These are phyloP conservation scores for Penicillium lividum DNA, from an alignment of 495 filamentous ascomycete species.

Conservation along the genomic window DNA sequence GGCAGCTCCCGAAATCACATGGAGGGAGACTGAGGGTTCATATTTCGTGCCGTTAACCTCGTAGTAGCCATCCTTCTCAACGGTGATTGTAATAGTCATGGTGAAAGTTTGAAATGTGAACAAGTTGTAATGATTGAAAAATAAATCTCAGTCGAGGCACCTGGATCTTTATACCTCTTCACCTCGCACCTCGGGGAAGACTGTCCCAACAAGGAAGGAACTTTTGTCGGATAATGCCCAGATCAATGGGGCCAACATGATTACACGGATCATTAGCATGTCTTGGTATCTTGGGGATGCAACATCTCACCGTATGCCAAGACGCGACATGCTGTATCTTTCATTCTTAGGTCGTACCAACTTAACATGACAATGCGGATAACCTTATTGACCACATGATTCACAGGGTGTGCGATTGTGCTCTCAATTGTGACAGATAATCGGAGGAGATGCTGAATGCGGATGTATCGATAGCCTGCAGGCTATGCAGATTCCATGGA, in stretches of 20 bases:
- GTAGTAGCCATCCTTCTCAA: slow-evolving; percentile 42
- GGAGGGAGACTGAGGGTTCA: slow-evolving; percentile 35
- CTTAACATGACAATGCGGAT: slow-evolving; percentile 8
- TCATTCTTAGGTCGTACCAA: slow-evolving; percentile 23
- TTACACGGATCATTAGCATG: slow-evolving; percentile 10
- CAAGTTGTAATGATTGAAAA: neutral
- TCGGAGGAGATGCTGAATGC: neutral
- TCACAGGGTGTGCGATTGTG: neutral
- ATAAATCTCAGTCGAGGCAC: neutral
- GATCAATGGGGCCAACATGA: slow-evolving; percentile 5
- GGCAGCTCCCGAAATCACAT: slow-evolving; percentile 42
- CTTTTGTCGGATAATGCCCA: neutral
- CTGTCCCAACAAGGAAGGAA: neutral
- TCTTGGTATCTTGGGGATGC: slow-evolving; percentile 25
- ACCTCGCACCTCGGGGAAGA: neutral
- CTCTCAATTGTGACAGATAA: neutral
- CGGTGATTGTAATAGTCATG: slow-evolving; percentile 40
- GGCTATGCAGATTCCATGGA: neutral
- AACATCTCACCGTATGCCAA: slow-evolving; percentile 30
- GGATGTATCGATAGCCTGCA: neutral
- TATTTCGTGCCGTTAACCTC: slow-evolving; percentile 35
- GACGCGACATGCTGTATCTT: slow-evolving; percentile 11
- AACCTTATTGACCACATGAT: slow-evolving; percentile 7
- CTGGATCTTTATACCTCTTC: neutral
- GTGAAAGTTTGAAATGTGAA: neutral